Evolutionary conservation across 345 rosid species (phyloP).

Genomic region (Euphorbia tirucalli): DNA sequence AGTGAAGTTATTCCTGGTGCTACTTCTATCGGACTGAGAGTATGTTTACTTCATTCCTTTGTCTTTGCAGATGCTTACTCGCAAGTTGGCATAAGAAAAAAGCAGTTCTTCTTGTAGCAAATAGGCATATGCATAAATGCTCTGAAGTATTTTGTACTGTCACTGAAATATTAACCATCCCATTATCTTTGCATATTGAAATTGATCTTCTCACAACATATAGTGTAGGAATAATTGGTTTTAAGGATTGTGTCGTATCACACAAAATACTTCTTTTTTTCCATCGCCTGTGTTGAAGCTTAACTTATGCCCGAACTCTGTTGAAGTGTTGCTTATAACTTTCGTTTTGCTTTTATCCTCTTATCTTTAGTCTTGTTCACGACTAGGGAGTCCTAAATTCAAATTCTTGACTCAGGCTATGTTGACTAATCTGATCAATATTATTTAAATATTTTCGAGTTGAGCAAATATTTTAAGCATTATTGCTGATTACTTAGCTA

Average conservation of each 20-base stretch:
- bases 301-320: neutral
- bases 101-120: neutral
- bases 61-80: neutral
- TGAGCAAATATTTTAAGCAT: neutral
- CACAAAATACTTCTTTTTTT: too few species aligned
- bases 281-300: neutral
- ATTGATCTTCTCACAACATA: too few species aligned
- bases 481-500: neutral
- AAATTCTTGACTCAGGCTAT: neutral
- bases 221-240: too few species aligned
- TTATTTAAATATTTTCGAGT: neutral
- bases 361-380: too few species aligned
- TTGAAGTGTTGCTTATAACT: too few species aligned
- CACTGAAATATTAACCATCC: too few species aligned
- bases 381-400: neutral
- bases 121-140: neutral
- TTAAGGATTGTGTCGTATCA: too few species aligned
- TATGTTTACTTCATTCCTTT: conserved; percentile 28
- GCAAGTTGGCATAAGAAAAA: neutral
- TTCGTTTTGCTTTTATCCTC: too few species aligned
- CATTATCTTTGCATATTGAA: too few species aligned
- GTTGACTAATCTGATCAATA: neutral
- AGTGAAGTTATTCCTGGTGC: conserved; percentile 99
- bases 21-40: conserved; percentile 83
- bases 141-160: neutral